Conservation (phyloP, 2,329 filamentous ascomycete genomes). For the Mariannaea elegans region DNA sequence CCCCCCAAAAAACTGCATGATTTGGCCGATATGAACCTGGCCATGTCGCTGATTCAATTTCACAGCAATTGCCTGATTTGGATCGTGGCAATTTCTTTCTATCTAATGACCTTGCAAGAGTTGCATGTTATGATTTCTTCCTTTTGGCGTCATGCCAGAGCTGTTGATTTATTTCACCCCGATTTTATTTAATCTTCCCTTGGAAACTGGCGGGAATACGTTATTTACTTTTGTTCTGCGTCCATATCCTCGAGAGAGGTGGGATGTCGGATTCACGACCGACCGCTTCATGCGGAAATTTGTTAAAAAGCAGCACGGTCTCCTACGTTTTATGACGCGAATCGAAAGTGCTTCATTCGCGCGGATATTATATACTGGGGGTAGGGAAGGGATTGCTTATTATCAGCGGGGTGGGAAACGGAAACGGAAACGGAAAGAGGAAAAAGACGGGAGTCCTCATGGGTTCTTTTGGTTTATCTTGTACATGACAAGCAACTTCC, state of each 20-base stretch:
- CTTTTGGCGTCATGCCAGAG: conserved; percentile 26
- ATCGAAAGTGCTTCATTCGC: conserved; percentile 43
- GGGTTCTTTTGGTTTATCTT: conserved; percentile 26
- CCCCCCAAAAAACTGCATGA: conserved; percentile 24
- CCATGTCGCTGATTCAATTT: not conserved
- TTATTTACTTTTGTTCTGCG: conserved; percentile 13
- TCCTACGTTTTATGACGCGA: conserved; percentile 41
- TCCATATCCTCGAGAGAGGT: not conserved
- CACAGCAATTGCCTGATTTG: not conserved
- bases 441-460: conserved; percentile 29
- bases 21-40: conserved; percentile 7
- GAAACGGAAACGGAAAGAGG: conserved; percentile 27
- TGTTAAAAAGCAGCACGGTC: conserved; percentile 10
- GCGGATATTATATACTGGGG: conserved; percentile 35
- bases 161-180: conserved; percentile 3
- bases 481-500: conserved; percentile 28
- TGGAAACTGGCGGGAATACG: conserved; percentile 30
- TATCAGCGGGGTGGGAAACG: not conserved
- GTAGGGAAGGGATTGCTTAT: conserved; percentile 26
- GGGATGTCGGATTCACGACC: conserved; percentile 15
- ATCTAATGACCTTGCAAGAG: conserved; percentile 34
- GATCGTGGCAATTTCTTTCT: conserved; percentile 25
- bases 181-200: conserved; percentile 17
- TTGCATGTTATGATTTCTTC: conserved; percentile 27
- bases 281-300: conserved; percentile 3